A percentile compares a stretch with the other conserved stretches of the same genome.
phyloP scores from a whole-genome alignment of 495 filamentous ascomycete genomes.

The Xylaria grammica region DNA sequence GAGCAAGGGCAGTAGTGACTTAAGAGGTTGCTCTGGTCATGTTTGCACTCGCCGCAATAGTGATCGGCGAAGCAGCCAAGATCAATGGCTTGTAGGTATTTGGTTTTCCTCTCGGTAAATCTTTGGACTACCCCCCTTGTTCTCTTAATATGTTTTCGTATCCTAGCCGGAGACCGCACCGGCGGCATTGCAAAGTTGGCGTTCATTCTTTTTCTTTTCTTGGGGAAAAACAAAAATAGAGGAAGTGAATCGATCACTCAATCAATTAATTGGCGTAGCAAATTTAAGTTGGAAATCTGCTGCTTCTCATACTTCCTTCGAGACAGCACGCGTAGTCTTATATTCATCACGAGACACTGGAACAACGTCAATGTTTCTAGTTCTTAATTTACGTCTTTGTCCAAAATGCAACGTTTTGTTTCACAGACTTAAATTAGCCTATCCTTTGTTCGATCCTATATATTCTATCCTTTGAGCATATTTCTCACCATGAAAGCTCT shows the following conservation, averaged over 20 bases:
- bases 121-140: background rate
- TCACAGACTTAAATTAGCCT: background rate
- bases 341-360: background rate
- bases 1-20: constrained; percentile 21
- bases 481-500: background rate
- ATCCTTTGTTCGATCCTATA: background rate
- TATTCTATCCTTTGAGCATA: background rate
- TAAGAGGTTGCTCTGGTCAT: constrained; percentile 1
- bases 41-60: constrained; percentile 17
- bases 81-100: background rate
- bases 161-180: background rate
- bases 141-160: background rate
- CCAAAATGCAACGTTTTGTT: background rate
- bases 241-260: too few relatives aligned
- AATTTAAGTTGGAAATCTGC: too few relatives aligned
- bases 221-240: background rate
- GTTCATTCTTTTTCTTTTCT: background rate
- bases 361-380: background rate
- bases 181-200: background rate
- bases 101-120: background rate
- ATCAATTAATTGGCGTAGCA: too few relatives aligned
- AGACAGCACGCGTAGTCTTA: constrained; percentile 6
- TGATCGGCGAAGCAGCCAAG: background rate
- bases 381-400: constrained; percentile 9
- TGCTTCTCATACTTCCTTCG: background rate